phyloP scores from a whole-genome alignment of 108 stramenopile genomes.

The Nitzschia putrida region DNA sequence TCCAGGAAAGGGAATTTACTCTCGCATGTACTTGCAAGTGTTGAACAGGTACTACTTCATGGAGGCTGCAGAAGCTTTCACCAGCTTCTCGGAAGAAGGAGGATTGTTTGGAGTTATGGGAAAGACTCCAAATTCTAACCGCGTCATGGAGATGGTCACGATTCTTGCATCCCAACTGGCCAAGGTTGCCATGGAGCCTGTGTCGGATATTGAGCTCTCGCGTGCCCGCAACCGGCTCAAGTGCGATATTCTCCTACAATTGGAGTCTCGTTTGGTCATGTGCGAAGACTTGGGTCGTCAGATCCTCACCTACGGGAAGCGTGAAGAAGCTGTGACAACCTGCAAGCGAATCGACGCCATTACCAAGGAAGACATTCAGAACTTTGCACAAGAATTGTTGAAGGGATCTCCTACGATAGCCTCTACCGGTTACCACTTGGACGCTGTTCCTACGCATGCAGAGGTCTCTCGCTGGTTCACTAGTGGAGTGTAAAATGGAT shows the following conservation, averaged over 20 bases:
- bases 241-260: conserved; percentile 94
- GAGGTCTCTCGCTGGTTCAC: conserved; percentile 72
- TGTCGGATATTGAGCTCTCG: conserved; percentile 82
- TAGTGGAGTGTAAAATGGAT: background rate
- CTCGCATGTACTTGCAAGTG: conserved; percentile 94
- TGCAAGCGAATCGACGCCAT: conserved; percentile 92
- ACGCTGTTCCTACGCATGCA: conserved; percentile 73
- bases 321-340: conserved; percentile 82
- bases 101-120: conserved; percentile 94
- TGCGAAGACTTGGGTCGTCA: conserved; percentile 98
- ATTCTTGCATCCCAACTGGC: conserved; percentile 81
- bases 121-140: conserved; percentile 48
- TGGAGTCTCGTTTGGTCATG: conserved; percentile 91
- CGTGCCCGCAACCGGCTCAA: conserved; percentile 98
- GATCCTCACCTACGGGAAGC: conserved; percentile 88
- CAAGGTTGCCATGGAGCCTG: conserved; percentile 63
- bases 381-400: conserved; percentile 71
- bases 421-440: conserved; percentile 69
- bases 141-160: conserved; percentile 65
- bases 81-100: conserved; percentile 81
- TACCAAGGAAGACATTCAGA: conserved; percentile 84
- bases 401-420: conserved; percentile 66
- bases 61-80: conserved; percentile 93
- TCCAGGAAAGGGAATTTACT: conserved; percentile 99
- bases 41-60: conserved; percentile 92